Conservation (phyloP, 495 filamentous ascomycete species). For the Aspergillus cavernicola region DNA sequence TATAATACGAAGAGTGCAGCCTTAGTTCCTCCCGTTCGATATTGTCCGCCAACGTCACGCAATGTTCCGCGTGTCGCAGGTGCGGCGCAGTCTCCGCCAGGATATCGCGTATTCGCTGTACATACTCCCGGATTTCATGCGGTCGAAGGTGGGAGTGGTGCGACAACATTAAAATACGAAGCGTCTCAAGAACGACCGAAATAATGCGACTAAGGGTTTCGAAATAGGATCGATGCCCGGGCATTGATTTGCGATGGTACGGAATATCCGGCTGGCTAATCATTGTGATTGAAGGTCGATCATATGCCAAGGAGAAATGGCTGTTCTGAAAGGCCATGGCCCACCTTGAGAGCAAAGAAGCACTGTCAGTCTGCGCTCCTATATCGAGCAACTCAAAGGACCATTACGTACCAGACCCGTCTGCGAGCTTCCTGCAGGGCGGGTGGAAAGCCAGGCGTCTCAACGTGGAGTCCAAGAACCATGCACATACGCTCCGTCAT, state of each 20-base stretch:
- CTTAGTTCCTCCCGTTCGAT: constrained; percentile 54
- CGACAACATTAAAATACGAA: constrained; percentile 47
- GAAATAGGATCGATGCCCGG: constrained; percentile 49
- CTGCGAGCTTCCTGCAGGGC: constrained; percentile 33
- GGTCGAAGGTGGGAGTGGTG: constrained; percentile 36
- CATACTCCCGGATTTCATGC: constrained; percentile 48
- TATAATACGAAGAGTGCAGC: constrained; percentile 56
- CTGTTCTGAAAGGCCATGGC: constrained; percentile 60
- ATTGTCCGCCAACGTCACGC: constrained; percentile 46
- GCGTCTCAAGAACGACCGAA: constrained; percentile 51
- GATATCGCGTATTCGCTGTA: constrained; percentile 49
- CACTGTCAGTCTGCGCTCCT: background rate
- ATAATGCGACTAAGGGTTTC: constrained; percentile 53
- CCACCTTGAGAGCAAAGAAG: constrained; percentile 42
- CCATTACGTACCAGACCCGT: constrained; percentile 36
- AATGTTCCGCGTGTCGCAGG: constrained; percentile 46
- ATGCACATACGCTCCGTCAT: constrained; percentile 59
- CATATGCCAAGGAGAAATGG: constrained; percentile 58
- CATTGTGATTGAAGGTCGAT: constrained; percentile 53
- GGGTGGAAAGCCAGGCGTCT: constrained; percentile 42
- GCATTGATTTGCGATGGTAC: constrained; percentile 43
- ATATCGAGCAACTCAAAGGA: background rate
- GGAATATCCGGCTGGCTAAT: constrained; percentile 50
- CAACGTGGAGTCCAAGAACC: constrained; percentile 54
- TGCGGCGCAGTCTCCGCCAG: constrained; percentile 49